A percentile compares a stretch with the other conserved stretches of the same genome.
These are phyloP conservation scores for Aspergillus panamensis DNA, from an alignment of 495 filamentous ascomycete species.

Conservation along the genomic window DNA sequence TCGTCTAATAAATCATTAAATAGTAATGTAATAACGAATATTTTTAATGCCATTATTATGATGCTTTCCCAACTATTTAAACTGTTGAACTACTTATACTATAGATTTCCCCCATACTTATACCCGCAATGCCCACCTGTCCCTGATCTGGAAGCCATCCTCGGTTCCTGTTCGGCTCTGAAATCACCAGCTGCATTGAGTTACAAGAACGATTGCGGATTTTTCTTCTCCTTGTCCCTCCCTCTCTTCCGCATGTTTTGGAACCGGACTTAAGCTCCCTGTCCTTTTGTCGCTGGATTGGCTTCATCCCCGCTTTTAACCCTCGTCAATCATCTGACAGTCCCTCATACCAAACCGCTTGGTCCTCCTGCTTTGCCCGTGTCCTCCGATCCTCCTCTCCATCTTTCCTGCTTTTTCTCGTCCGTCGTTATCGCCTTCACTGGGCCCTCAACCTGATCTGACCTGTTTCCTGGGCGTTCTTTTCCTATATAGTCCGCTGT, in stretches of 20 bases:
- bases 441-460: background rate
- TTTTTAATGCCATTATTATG: background rate
- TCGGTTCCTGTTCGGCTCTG: conserved; percentile 9
- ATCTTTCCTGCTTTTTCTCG: conserved; percentile 12
- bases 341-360: conserved; percentile 2
- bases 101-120: background rate
- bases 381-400: background rate
- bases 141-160: conserved; percentile 9
- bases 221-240: background rate
- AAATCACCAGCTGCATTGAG: background rate
- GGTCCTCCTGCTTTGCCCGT: conserved; percentile 5
- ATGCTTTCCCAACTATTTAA: background rate
- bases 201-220: conserved; percentile 1
- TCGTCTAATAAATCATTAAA: background rate
- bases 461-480: conserved; percentile 6
- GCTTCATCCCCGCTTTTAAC: conserved; percentile 15
- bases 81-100: background rate
- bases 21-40: background rate
- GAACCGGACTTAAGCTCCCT: background rate
- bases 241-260: background rate
- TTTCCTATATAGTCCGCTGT: conserved; percentile 6
- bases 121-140: background rate
- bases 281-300: background rate
- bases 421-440: background rate
- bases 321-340: conserved; percentile 20